A percentile compares a stretch with the other conserved stretches of the same genome.
Evolutionary conservation across 2,329 filamentous ascomycete species (phyloP).

Genomic region (Dothistroma septosporum): DNA sequence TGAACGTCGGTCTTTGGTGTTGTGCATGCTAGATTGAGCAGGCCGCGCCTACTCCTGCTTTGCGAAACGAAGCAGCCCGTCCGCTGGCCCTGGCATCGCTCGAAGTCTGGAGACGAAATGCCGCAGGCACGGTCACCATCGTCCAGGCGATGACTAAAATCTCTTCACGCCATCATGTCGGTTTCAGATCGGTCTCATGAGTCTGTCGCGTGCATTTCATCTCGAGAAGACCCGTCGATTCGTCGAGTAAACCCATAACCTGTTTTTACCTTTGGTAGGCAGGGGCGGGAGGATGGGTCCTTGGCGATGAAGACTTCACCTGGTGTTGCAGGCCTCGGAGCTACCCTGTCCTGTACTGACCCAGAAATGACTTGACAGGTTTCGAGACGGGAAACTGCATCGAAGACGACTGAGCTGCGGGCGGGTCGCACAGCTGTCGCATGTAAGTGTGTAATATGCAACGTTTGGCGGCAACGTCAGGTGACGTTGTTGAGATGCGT

Average conservation of each 20-base stretch:
- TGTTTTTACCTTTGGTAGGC: not conserved
- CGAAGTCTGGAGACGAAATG: not conserved
- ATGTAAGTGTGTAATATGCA: not conserved
- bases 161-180: conserved; percentile 2
- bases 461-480: conserved; percentile 1
- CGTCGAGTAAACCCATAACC: not conserved
- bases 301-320: not conserved
- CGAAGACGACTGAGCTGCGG: not conserved
- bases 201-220: not conserved
- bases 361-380: not conserved
- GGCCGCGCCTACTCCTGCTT: not conserved
- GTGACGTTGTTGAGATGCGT: conserved; percentile 9
- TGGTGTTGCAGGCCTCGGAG: not conserved
- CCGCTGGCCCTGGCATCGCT: not conserved
- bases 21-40: not conserved
- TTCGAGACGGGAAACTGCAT: not conserved
- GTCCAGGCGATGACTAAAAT: not conserved
- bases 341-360: not conserved
- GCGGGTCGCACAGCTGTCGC: not conserved
- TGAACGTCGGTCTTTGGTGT: not conserved
- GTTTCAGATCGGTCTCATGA: conserved; percentile 10
- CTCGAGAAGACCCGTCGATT: not conserved
- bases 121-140: not conserved
- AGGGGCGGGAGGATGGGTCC: not conserved
- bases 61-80: not conserved